These are phyloP conservation scores for Capsicum pubescens DNA, from an alignment of 257 asterid genomes.

Conservation along the genomic window DNA sequence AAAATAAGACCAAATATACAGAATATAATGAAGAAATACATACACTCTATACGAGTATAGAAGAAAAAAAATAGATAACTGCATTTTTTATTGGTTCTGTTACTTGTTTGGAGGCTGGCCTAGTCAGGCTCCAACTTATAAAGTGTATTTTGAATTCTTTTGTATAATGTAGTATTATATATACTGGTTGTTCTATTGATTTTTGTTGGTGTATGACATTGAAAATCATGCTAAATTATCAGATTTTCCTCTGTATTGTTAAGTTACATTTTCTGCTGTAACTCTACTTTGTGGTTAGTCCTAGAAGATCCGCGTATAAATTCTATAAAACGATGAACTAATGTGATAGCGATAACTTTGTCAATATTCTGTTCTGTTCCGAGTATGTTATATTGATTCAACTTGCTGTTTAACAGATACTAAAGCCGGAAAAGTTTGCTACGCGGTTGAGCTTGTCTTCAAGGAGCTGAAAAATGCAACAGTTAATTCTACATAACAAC, in stretches of 20 bases:
- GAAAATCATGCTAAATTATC: neutral
- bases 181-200: neutral
- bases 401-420: conserved; percentile 16
- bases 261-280: neutral
- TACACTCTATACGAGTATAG: neutral
- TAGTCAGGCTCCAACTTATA: neutral
- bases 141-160: neutral
- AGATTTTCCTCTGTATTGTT: neutral
- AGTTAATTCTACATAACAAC: too few species aligned
- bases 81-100: neutral
- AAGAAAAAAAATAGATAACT: neutral
- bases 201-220: too few species aligned
- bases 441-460: conserved; percentile 32
- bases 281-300: neutral
- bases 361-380: neutral
- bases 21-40: neutral
- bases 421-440: conserved; percentile 36
- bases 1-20: neutral
- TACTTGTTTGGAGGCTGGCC: neutral
- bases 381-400: neutral
- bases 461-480: conserved; percentile 37
- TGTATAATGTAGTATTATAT: neutral
- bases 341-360: neutral
- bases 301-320: neutral
- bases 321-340: neutral